These are phyloP conservation scores for Begonia peltatifolia DNA, from an alignment of 306 rosid species.

Conservation along the genomic window DNA sequence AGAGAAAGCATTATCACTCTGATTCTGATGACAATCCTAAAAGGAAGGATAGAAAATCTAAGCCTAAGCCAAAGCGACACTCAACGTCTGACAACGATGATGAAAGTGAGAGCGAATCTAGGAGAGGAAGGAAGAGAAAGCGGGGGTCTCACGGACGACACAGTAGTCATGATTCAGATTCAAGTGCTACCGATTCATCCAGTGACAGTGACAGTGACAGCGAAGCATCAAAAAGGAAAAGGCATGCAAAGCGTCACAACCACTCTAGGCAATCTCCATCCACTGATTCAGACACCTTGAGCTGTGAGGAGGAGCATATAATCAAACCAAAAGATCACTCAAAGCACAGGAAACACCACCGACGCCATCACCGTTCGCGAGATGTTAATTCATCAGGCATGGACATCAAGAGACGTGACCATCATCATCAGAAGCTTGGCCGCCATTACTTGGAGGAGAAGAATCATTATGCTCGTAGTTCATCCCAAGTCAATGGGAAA, in stretches of 20 bases:
- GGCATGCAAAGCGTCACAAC: constrained; percentile 36
- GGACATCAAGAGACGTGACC: constrained; percentile 22
- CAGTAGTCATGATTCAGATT: constrained; percentile 30
- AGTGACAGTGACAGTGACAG: constrained; percentile 21
- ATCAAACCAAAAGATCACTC: constrained; percentile 29
- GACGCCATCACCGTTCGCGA: constrained; percentile 31
- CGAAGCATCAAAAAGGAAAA: constrained; percentile 15
- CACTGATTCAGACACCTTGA: constrained; percentile 26
- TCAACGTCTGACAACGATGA: constrained; percentile 36
- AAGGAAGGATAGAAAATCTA: constrained; percentile 48
- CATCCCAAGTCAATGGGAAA: not conserved
- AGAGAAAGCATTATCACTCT: constrained; percentile 40
- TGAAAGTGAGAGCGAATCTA: constrained; percentile 31
- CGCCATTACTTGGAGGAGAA: constrained; percentile 22
- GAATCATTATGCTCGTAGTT: not conserved
- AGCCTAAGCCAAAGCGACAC: constrained; percentile 33
- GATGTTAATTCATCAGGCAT: constrained; percentile 18
- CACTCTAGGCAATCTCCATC: constrained; percentile 26
- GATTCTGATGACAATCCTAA: constrained; percentile 44
- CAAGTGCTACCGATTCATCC: constrained; percentile 29
- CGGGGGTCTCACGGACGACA: constrained; percentile 36
- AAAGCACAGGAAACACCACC: constrained; percentile 12
- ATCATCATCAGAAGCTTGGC: constrained; percentile 21
- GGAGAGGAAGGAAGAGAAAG: constrained; percentile 52
- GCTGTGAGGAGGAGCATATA: constrained; percentile 22